Evolutionary conservation across 2,329 filamentous ascomycete genomes (phyloP).

Genomic region (Hypoxylon sp.): DNA sequence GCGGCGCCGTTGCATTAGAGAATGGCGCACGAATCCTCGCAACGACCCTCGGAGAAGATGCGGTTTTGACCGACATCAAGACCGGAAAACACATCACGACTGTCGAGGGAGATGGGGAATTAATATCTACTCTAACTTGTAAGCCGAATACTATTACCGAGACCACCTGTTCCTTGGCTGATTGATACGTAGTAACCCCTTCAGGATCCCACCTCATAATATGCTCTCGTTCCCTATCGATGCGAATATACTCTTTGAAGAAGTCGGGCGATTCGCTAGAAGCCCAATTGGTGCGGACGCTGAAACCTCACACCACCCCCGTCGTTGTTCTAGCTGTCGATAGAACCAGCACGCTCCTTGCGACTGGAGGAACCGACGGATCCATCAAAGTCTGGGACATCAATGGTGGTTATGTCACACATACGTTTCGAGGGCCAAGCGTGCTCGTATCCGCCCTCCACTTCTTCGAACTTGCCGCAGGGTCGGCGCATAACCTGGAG

Average conservation of each 20-base stretch:
- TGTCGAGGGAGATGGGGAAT: conserved; percentile 89
- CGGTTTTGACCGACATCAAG: conserved; percentile 85
- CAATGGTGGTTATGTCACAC: conserved; percentile 88
- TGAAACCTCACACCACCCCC: conserved; percentile 92
- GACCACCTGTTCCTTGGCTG: conserved; percentile 36
- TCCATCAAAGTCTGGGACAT: conserved; percentile 98
- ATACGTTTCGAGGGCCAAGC: conserved; percentile 94
- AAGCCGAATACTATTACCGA: conserved; percentile 45
- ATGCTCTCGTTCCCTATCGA: conserved; percentile 94
- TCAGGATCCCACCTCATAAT: conserved; percentile 89
- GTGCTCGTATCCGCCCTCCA: conserved; percentile 91
- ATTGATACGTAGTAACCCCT: conserved; percentile 77
- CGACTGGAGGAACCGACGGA: conserved; percentile 93
- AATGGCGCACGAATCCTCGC: conserved; percentile 85
- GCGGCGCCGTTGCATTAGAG: conserved; percentile 88
- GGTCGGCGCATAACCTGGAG: conserved; percentile 59
- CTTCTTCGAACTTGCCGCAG: conserved; percentile 83
- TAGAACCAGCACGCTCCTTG: conserved; percentile 87
- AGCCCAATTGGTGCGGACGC: conserved; percentile 78
- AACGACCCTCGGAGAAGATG: conserved; percentile 93
- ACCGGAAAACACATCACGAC: conserved; percentile 86
- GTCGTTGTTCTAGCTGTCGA: conserved; percentile 90
- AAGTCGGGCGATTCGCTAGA: conserved; percentile 72
- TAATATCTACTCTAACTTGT: conserved; percentile 81
- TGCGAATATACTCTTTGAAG: conserved; percentile 88